These are phyloP conservation scores for Talaromyces liani DNA, from an alignment of 495 filamentous ascomycete species.

Conservation along the genomic window DNA sequence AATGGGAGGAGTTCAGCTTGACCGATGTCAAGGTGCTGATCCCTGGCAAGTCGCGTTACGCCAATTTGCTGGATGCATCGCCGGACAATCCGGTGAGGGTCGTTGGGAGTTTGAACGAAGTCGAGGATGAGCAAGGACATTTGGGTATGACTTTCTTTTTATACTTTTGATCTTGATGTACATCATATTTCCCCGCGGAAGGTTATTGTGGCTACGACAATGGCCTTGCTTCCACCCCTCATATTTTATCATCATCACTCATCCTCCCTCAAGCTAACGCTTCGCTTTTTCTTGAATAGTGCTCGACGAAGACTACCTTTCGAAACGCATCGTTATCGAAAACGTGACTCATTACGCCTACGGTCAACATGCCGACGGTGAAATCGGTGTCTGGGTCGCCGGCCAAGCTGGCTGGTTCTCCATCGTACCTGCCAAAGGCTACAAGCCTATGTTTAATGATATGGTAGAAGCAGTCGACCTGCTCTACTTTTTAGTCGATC, in stretches of 20 bases:
- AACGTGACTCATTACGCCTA: slow-evolving; percentile 61
- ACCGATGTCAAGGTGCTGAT: slow-evolving; percentile 45
- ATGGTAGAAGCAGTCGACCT: slow-evolving; percentile 65
- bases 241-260: background rate
- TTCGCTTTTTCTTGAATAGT: slow-evolving; percentile 19
- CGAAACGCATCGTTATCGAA: slow-evolving; percentile 55
- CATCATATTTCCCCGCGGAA: background rate
- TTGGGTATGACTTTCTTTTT: slow-evolving; percentile 24
- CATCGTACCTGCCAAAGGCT: slow-evolving; percentile 55
- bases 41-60: slow-evolving; percentile 39
- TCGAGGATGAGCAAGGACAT: slow-evolving; percentile 35
- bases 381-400: slow-evolving; percentile 64
- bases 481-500: slow-evolving; percentile 60
- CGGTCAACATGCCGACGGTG: slow-evolving; percentile 53
- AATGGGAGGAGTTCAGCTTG: slow-evolving; percentile 52
- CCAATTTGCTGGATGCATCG: slow-evolving; percentile 46
- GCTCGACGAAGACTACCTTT: slow-evolving; percentile 35
- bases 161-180: background rate
- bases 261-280: slow-evolving; percentile 19
- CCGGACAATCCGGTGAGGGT: slow-evolving; percentile 48
- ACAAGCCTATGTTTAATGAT: slow-evolving; percentile 51
- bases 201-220: background rate
- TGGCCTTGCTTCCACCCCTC: background rate
- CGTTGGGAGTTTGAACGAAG: slow-evolving; percentile 41
- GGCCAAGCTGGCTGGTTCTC: slow-evolving; percentile 76